These are phyloP conservation scores for Kazachstania africana DNA, from an alignment of 805 yeast species.

Conservation along the genomic window DNA sequence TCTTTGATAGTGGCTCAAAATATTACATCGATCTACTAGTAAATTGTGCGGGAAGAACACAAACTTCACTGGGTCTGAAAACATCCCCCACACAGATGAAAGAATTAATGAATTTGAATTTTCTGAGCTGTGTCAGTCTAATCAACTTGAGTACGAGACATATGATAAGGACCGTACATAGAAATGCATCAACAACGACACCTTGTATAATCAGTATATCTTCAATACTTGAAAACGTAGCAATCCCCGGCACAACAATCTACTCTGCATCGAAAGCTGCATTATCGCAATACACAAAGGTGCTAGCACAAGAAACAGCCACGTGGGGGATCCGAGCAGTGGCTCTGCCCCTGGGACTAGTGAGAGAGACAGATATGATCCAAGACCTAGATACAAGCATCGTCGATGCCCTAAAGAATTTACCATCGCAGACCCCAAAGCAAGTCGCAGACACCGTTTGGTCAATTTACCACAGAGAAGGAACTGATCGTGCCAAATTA, in stretches of 20 bases:
- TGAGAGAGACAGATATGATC: slow-evolving; percentile 22
- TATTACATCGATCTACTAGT: slow-evolving; percentile 16
- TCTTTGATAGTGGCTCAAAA: neutral
- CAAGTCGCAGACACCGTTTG: slow-evolving; percentile 11
- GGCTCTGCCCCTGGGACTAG: slow-evolving; percentile 15
- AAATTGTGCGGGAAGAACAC: slow-evolving; percentile 25
- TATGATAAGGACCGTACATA: slow-evolving; percentile 10
- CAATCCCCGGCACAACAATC: slow-evolving; percentile 19
- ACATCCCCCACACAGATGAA: slow-evolving; percentile 8
- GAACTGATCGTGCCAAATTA: no score
- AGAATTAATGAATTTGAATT: slow-evolving; percentile 19
- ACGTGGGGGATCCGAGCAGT: slow-evolving; percentile 10
- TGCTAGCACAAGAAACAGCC: slow-evolving; percentile 13
- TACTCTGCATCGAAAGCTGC: slow-evolving; percentile 26
- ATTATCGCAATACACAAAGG: slow-evolving; percentile 15
- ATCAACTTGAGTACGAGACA: slow-evolving; percentile 12
- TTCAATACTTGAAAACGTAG: slow-evolving; percentile 14
- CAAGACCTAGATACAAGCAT: slow-evolving; percentile 3
- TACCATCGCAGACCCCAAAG: slow-evolving; percentile 3
- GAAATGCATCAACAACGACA: neutral
- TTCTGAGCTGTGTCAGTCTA: slow-evolving; percentile 17
- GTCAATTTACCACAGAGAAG: no score
- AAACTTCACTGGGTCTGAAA: slow-evolving; percentile 14
- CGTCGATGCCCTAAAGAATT: slow-evolving; percentile 3
- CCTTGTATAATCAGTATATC: slow-evolving; percentile 21